These are phyloP conservation scores for Omphalotus olearius DNA, from an alignment of 1,284 basidiomycete species.

Conservation along the genomic window DNA sequence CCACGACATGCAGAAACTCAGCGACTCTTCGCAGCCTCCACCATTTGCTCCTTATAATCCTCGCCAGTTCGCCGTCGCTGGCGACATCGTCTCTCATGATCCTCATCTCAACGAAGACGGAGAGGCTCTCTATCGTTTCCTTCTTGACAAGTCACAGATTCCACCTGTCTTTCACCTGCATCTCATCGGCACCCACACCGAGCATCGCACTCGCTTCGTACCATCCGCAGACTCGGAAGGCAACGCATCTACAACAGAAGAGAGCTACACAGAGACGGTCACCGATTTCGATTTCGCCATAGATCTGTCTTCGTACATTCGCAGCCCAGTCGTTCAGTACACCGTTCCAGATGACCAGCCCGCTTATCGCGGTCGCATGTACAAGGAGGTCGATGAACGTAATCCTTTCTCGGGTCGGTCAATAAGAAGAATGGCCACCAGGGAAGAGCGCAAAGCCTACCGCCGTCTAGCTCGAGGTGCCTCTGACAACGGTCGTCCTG, in stretches of 20 bases:
- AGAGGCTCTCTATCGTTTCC: slow-evolving; percentile 70
- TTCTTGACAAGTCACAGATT: slow-evolving; percentile 49
- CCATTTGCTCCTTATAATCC: slow-evolving; percentile 61
- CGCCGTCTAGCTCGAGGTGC: slow-evolving; percentile 29
- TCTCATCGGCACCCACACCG: slow-evolving; percentile 54
- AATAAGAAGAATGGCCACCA: slow-evolving; percentile 25
- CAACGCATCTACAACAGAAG: slow-evolving; percentile 32
- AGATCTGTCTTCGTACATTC: slow-evolving; percentile 36
- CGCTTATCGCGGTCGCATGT: slow-evolving; percentile 53
- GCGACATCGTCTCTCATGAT: slow-evolving; percentile 65
- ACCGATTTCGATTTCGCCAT: slow-evolving; percentile 66
- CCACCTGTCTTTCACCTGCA: slow-evolving; percentile 48
- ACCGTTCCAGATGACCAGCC: slow-evolving; percentile 48
- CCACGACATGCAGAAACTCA: slow-evolving; percentile 3
- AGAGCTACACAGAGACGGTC: slow-evolving; percentile 49
- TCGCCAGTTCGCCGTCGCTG: slow-evolving; percentile 48
- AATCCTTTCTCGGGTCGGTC: slow-evolving; percentile 17
- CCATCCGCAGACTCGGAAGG: slow-evolving; percentile 23
- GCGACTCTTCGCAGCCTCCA: slow-evolving; percentile 46
- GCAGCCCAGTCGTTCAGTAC: slow-evolving; percentile 40
- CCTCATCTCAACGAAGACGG: slow-evolving; percentile 70
- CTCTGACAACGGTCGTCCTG: slow-evolving; percentile 32
- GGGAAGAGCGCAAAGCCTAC: slow-evolving; percentile 26
- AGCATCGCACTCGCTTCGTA: slow-evolving; percentile 46
- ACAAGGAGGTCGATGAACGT: slow-evolving; percentile 36